A percentile compares a stretch with the other conserved stretches of the same genome.
These are phyloP conservation scores for Chenopodium suecicum DNA, from an alignment of 148 eudicot species.

Conservation along the genomic window DNA sequence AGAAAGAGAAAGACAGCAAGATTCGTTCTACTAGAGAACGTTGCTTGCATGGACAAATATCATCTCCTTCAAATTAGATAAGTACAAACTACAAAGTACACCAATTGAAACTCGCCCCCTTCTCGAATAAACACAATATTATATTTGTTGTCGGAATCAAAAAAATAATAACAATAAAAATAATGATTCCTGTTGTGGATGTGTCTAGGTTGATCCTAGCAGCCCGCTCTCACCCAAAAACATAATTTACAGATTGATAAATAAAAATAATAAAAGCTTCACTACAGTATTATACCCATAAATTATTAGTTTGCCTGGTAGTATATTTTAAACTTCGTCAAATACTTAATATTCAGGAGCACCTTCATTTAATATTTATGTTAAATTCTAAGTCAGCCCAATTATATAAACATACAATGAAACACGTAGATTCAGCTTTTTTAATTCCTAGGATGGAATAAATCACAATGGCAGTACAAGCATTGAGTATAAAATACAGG, in stretches of 20 bases:
- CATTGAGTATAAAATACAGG: neutral
- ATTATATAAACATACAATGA: constrained; percentile 9
- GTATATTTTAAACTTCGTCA: constrained; percentile 12
- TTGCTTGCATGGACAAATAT: constrained; percentile 17
- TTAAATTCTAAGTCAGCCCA: constrained; percentile 20
- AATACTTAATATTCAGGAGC: neutral
- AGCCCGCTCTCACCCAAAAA: neutral
- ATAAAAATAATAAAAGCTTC: neutral
- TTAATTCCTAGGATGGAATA: constrained; percentile 10
- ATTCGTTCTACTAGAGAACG: constrained; percentile 4
- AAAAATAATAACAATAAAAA: neutral
- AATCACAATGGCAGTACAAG: neutral
- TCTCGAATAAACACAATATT: neutral
- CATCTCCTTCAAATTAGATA: neutral
- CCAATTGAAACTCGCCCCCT: constrained; percentile 16
- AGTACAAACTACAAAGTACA: neutral
- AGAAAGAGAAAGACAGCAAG: constrained; percentile 18
- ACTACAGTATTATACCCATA: neutral
- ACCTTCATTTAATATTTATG: constrained; percentile 3
- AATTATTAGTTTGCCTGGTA: neutral
- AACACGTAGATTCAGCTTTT: constrained; percentile 14
- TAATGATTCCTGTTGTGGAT: neutral
- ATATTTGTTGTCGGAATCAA: constrained; percentile 11
- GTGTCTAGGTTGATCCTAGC: constrained; percentile 4
- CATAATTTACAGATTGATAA: neutral